Evolutionary conservation across 345 rosid species (phyloP).

Genomic region (Brassica carinata): DNA sequence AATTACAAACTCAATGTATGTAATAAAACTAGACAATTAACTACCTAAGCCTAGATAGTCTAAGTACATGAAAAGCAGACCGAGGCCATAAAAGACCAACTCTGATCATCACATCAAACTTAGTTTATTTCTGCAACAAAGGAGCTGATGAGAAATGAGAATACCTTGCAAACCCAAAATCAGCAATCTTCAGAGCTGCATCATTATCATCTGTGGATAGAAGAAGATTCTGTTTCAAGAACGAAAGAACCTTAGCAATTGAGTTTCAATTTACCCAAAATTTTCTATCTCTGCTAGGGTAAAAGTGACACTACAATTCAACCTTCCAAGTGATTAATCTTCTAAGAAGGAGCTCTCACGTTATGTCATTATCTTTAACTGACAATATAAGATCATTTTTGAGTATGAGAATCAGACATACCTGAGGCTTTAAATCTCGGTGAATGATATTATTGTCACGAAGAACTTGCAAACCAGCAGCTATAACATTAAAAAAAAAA

Average conservation of each 20-base stretch:
- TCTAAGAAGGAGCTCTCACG: neutral
- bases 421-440: constrained; percentile 99
- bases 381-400: constrained; percentile 2
- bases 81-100: constrained; percentile 5
- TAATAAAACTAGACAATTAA: constrained; percentile 1
- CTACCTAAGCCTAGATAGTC: constrained; percentile 6
- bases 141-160: constrained; percentile 13
- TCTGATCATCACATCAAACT: constrained; percentile 22
- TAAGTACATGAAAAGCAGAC: constrained; percentile 13
- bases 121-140: constrained; percentile 17
- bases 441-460: constrained; percentile 96
- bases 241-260: constrained; percentile 42
- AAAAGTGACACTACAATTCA: neutral
- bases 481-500: constrained; percentile 43
- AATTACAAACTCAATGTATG: constrained; percentile 18
- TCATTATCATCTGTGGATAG: constrained; percentile 63
- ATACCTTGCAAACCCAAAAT: constrained; percentile 99
- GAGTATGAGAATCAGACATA: constrained; percentile 32
- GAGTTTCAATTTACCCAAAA: constrained; percentile 12
- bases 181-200: constrained; percentile 90
- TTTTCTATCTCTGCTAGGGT: constrained; percentile 4
- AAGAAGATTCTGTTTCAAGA: constrained; percentile 86
- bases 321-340: neutral
- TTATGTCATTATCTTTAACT: neutral
- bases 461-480: constrained; percentile 83